Evolutionary conservation across 1,284 basidiomycete genomes (phyloP), one percentile per base, ranked within the genome.

Genomic region (Fomitopsis palustris): DNA sequence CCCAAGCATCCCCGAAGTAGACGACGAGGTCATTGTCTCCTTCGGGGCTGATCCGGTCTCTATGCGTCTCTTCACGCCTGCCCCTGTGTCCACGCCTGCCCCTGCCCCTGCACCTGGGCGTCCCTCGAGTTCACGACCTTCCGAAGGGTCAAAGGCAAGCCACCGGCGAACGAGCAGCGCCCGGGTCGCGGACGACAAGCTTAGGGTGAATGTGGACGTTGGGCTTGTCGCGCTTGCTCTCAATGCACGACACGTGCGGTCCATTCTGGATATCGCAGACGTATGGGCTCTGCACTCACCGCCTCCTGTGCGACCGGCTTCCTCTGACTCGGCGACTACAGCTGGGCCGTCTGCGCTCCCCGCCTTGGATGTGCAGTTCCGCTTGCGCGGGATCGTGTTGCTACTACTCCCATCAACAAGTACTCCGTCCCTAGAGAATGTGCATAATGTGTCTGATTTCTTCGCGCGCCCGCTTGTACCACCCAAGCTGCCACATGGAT

Each of bases 391-490:
- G 14, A 59, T 85, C 0, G 78, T 84, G 35, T 31, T 81, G 1
- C 67, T 88, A 29, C 64, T 87, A 12, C 72, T 85, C 10, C 74
- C 80, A 5, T 64, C 73, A 9, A 43, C 49, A 42, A 54, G 62
- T 37, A 60, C 23, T 58, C 54, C 25, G 42, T 51, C 2, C 53
- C 59, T 27, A 35, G 41, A 23, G 33, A 21, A 58, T n/a, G 58
- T 59, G 12, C 54, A 70, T 31, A 54, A 54, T 12, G 53, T 80
- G 59, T 64, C 65, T 2, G 69, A 71, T 49, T 88, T 85, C 68
- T 89, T 86, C 68, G 69, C 75, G 19, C 78, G 76, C 29, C 87
- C 89, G 2, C 74, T 87, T 25, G 67, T 79, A 8, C 84, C 85
- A 47, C 85, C 83, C 17, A 70, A 65, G 42, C 67, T 86, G 7